Percentiles rank a stretch among this genome's conserved stretches.
These are phyloP conservation scores for Ophiostoma perfectum DNA, from an alignment of 2,329 filamentous ascomycete genomes.

Conservation along the genomic window DNA sequence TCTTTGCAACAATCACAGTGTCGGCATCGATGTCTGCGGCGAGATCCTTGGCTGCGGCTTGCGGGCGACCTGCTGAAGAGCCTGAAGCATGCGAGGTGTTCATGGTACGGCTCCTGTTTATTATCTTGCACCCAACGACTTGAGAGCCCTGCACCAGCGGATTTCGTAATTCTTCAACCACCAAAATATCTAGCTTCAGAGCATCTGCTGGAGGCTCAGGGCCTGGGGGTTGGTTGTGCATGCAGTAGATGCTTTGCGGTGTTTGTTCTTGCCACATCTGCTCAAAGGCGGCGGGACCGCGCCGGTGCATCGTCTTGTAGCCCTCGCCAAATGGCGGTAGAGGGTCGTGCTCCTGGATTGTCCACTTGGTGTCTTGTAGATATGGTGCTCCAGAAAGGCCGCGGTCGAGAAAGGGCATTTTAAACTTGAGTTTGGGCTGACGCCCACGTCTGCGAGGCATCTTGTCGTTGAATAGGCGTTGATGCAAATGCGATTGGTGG, in stretches of 20 bases:
- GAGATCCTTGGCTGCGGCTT: not conserved
- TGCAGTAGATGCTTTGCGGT: slow-evolving; percentile 24
- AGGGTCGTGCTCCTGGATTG: slow-evolving; percentile 19
- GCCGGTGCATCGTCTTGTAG: slow-evolving; percentile 22
- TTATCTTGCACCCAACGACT: slow-evolving; percentile 20
- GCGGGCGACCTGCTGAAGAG: too few species aligned
- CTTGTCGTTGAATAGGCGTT: not conserved
- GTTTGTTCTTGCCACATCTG: slow-evolving; percentile 24
- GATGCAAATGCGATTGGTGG: not conserved
- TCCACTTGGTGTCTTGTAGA: slow-evolving; percentile 13
- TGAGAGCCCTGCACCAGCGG: slow-evolving; percentile 17
- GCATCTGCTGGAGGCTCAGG: slow-evolving; percentile 17
- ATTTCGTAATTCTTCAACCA: slow-evolving; percentile 21
- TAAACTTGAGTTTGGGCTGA: slow-evolving; percentile 19
- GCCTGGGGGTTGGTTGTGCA: slow-evolving; percentile 22
- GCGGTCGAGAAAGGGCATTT: slow-evolving; percentile 14
- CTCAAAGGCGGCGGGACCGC: slow-evolving; percentile 16
- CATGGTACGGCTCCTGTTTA: not conserved
- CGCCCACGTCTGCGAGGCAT: slow-evolving; percentile 12
- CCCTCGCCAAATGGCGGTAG: slow-evolving; percentile 24
- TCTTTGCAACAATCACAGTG: slow-evolving; percentile 24
- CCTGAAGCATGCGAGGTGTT: not conserved
- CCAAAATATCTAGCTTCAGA: slow-evolving; percentile 8
- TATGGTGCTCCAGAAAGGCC: slow-evolving; percentile 22
- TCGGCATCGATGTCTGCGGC: not conserved